These are phyloP conservation scores for Lepiota venenata DNA, from an alignment of 768 basidiomycete species.

Conservation along the genomic window DNA sequence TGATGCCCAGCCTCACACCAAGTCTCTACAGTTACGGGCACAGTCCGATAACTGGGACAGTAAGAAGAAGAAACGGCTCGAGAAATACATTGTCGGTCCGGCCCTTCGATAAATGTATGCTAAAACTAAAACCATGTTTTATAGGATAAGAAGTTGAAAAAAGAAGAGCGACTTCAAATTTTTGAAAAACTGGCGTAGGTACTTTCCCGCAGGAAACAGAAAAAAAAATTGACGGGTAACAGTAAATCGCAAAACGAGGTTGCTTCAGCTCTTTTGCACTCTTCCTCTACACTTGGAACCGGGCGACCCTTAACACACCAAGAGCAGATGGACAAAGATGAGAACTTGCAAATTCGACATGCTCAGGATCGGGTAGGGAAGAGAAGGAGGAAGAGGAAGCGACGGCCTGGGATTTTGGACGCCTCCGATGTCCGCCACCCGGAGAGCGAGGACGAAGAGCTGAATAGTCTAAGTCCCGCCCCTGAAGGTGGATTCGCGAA, in stretches of 20 bases:
- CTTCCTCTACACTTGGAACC: slow-evolving; percentile 83
- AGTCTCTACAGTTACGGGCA: slow-evolving; percentile 31
- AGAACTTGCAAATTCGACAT: slow-evolving; percentile 57
- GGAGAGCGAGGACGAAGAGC: slow-evolving; percentile 25
- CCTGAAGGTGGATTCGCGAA: slow-evolving; percentile 13
- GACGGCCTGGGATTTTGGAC: slow-evolving; percentile 34
- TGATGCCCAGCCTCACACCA: slow-evolving; percentile 7
- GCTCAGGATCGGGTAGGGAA: slow-evolving; percentile 44
- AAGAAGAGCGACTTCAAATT: slow-evolving; percentile 75
- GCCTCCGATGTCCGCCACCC: slow-evolving; percentile 30
- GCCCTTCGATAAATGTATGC: background rate
- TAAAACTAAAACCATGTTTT: slow-evolving; percentile 5
- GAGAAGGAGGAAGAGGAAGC: slow-evolving; percentile 46
- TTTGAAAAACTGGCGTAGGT: slow-evolving; percentile 83
- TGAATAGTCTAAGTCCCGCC: slow-evolving; percentile 11
- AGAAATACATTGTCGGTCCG: slow-evolving; percentile 82
- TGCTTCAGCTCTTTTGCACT: slow-evolving; percentile 58
- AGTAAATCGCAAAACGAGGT: slow-evolving; percentile 21
- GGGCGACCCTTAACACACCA: slow-evolving; percentile 60
- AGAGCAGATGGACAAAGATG: slow-evolving; percentile 52
- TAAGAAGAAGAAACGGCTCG: slow-evolving; percentile 87
- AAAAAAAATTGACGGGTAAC: background rate
- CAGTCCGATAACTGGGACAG: slow-evolving; percentile 71
- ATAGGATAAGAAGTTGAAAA: slow-evolving; percentile 89
- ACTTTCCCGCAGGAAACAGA: background rate